Base-by-base conservation (phyloP, 495 filamentous ascomycete species). In the Penicillium arizonense region DNA sequence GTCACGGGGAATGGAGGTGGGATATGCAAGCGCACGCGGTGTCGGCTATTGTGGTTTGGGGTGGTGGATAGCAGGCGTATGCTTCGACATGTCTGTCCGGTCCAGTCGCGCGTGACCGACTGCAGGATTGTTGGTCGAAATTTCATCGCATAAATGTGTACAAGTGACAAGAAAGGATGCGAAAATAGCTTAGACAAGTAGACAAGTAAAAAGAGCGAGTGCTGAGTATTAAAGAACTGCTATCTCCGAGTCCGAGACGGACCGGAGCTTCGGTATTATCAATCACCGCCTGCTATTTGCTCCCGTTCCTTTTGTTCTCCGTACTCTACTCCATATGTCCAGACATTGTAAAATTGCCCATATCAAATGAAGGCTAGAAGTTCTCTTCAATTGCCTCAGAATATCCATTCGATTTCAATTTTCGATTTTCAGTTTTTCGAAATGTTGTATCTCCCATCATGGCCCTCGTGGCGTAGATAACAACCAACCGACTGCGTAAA, bases 1-100 rank as follows among this genome's bases (percentile, higher is more conserved):
- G 80, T 80, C 1, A 82, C 59, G 16, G 73, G 68, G 36, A 77
- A 74, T 4, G 72, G 72, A 23, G 69, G 70, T 43, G 72, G 72
- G 14, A 77, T 75, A 7, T 75, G 65, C 6, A 77, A 49, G 11
- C 62, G 67, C 13, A 64, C 55, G 26, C 71, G 72, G 10, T 36
- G 51, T 34, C 57, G 59, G 21, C 52, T 59, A 30, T 48, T 14
- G 38, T 46, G 59, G 35, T 34, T 45, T 49, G 53, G 34, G 14
- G 65, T 67, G 41, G 47, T 61, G 23, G 70, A 71, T 23, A 75
- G 44, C 12, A 53, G 44, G n/a, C 64, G 65, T 2, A 50, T 40
- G 18, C 20, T 28, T 23, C 47, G 59, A 20, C 52, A 43, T 16
- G 21, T 24, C 41, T 34, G 53, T 40, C 42, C 23, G 44, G 52